Conservation (phyloP, 2,329 filamentous ascomycete genomes). For the Colletotrichum sp. region DNA sequence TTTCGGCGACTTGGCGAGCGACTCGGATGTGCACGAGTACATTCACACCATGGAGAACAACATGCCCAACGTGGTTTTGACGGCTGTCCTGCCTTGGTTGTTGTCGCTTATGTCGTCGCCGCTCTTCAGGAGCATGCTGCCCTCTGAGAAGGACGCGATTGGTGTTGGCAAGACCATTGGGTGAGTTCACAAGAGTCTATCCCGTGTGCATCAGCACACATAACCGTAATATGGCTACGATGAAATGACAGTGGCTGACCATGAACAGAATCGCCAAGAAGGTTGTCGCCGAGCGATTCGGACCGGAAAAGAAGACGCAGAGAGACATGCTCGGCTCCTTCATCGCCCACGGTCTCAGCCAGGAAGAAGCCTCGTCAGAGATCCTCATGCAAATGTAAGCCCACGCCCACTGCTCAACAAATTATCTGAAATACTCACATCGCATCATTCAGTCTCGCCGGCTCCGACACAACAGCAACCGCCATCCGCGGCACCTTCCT, state of each 20-base stretch:
- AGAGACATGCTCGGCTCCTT: conserved; percentile 58
- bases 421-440: neutral
- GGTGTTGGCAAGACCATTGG: conserved; percentile 49
- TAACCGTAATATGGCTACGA: rapidly evolving
- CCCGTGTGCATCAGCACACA: neutral
- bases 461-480: conserved; percentile 64
- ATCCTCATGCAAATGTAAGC: conserved; percentile 43
- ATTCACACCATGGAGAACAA: conserved; percentile 47
- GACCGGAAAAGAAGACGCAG: conserved; percentile 43
- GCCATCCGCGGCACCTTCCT: conserved; percentile 59
- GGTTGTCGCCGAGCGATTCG: conserved; percentile 50
- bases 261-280: conserved; percentile 43
- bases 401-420: conserved; percentile 44
- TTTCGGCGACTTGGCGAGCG: conserved; percentile 50
- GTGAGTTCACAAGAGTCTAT: conserved; percentile 35
- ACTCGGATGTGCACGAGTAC: conserved; percentile 53
- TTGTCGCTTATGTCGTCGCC: conserved; percentile 44
- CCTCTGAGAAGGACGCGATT: conserved; percentile 40
- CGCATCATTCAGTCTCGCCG: conserved; percentile 44
- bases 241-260: rapidly evolving
- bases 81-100: conserved; percentile 46
- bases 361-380: conserved; percentile 48
- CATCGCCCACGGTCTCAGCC: conserved; percentile 41
- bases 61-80: conserved; percentile 50
- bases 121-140: conserved; percentile 44